Base-by-base conservation (phyloP, 352 stramenopile species). In the Phytophthora gonapodyides region DNA sequence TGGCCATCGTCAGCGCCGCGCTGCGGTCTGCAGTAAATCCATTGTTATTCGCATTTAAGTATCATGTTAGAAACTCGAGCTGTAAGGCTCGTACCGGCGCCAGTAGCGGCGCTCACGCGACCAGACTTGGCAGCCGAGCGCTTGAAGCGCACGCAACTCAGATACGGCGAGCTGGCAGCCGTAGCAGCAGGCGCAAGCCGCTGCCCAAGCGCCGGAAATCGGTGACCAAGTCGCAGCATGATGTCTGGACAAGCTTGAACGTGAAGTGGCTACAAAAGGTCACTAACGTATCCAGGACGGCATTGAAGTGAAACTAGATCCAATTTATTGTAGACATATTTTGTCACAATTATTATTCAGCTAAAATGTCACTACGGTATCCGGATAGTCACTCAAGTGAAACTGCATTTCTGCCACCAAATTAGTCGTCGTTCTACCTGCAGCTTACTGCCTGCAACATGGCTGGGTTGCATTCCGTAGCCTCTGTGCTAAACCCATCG, bases 1-100 rank as follows among this genome's bases (percentile, higher is more conserved):
- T 90, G 1, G 97, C 96, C 73, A 97, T 97, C 24, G 97, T 86
- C 45, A 99, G 73, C n/a, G 95, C 95, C 31, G 78, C 76, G 49
- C 80, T 87, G 42, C 87, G 88, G 56, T 95, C 85, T 92, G 46
- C 33, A 35, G 9, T 27, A 34, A 12, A 46, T 15, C 10, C 42
- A 12, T 30, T 41, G 30, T 27, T 37, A 54, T 56, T 34, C 19
- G 11, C 31, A 16, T 44, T 24, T 16, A 27, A 33, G 43, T 7
- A 27, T 35, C 21, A 24, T 27, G 24, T 6, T 27, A 27, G 24
- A 27, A 27, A 6, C 3, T 36, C 11, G 7, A 0, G 41, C 46
- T 40, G 3, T 41, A 52, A 2, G 36, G 5, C 27, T 17, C 60
- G 40, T 57, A 73, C 67, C 44, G 31, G 62, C 57, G 38, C 57